Base-by-base conservation (phyloP, 768 basidiomycete genomes). In the Filobasidium wieringae region DNA sequence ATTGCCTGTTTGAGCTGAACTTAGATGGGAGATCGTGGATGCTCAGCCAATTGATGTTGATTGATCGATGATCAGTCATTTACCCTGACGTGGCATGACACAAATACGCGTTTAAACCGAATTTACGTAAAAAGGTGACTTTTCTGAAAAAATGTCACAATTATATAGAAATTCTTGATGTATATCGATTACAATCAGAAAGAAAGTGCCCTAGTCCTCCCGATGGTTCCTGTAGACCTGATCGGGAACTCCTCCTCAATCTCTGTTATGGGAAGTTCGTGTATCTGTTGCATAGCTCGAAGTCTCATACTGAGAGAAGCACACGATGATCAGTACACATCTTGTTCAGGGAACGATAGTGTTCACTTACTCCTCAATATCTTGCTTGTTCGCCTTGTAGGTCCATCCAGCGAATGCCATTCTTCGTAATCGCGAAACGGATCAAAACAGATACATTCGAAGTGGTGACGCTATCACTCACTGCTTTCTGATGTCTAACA, bases 401-500 rank as follows among this genome's bases (percentile, higher is more conserved):
- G 72, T 73, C 72, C 72, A 73, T 8, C 72, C 72, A 36, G 68
- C 68, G 65, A 73, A 73, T 1, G 72, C 72, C 55, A 73, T 66
- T 2, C 69, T 72, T 34, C 15, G 31, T 8, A 51, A 34, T 22
- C 29, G 30, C 47, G 17, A n/a, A 12, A 19, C n/a, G 9, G 9
- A 1, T 37, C 33, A 14, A 3, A 29, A 34, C 33, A 39, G 54
- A 53, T 19, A 56, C 27, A 37, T 7, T 29, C n/a, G 14, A 9
- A 45, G 4, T 12, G 15, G 8, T n/a, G 32, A n/a, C 19, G 39
- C 43, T 26, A 36, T 40, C 0, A 62, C 68, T 62, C 40, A 68
- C 69, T 61, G 84, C 76, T 97, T 96, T 66, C 92, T 84, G 62
- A 92, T 83, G 67, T 88, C 83, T 70, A 97, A 79, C 62, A 95